These are phyloP conservation scores for Populus davidiana DNA, from an alignment of 345 rosid genomes.

Conservation along the genomic window DNA sequence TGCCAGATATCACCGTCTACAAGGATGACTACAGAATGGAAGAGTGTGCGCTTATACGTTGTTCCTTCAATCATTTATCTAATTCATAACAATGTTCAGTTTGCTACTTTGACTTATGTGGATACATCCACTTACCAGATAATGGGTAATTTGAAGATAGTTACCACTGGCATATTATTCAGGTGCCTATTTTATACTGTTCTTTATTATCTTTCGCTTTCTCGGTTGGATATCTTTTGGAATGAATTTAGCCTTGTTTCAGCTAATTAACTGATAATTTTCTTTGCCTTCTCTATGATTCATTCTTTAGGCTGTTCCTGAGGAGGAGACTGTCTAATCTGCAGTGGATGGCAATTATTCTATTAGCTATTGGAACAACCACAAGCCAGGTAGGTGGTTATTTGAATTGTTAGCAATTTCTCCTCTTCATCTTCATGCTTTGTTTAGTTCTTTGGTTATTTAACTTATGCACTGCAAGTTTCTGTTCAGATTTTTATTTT, in stretches of 20 bases:
- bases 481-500: background rate
- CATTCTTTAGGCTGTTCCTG: conserved; percentile 50
- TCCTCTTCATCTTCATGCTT: background rate
- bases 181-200: conserved; percentile 46
- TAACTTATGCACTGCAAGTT: background rate
- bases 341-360: conserved; percentile 85
- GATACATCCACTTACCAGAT: conserved; percentile 96
- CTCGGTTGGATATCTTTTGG: background rate
- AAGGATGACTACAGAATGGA: conserved; percentile 90
- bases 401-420: background rate
- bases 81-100: conserved; percentile 90
- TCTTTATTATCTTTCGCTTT: background rate
- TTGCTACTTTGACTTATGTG: conserved; percentile 83
- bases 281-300: background rate
- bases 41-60: conserved; percentile 68
- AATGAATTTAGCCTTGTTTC: background rate
- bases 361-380: conserved; percentile 87
- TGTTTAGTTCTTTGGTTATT: background rate
- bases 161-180: conserved; percentile 81
- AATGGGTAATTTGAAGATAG: conserved; percentile 97
- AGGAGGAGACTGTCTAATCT: conserved; percentile 64
- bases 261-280: background rate
- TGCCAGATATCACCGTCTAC: conserved; percentile 35
- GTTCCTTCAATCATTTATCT: conserved; percentile 86
- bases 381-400: conserved; percentile 64